Percentiles rank a stretch among this genome's conserved stretches.
Conservation (phyloP, 202 grass and related monocot genomes). For the Miscanthus sacchariflorus region DNA sequence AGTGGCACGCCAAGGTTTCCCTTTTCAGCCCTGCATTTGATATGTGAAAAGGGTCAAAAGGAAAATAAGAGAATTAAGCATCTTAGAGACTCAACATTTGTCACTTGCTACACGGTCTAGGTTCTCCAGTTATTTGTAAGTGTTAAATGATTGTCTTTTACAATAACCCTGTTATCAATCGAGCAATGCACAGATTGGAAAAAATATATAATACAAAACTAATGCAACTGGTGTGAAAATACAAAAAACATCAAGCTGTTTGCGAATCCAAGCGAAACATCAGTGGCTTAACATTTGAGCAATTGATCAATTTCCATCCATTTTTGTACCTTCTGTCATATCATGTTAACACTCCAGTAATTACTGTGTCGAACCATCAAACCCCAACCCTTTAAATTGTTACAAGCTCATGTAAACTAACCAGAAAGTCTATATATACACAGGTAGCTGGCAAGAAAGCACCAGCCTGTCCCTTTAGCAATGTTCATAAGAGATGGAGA, state of each 20-base stretch:
- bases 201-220: not conserved
- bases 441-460: not conserved
- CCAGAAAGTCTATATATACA: not conserved
- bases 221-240: not conserved
- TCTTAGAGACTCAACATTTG: not conserved
- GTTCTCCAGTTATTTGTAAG: not conserved
- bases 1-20: conserved; percentile 85
- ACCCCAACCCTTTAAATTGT: not conserved
- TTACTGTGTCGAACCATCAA: not conserved
- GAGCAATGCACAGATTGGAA: not conserved
- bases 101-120: not conserved
- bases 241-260: not conserved
- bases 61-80: not conserved
- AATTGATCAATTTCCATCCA: not conserved
- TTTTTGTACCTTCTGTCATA: not conserved
- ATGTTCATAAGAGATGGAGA: not conserved
- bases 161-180: not conserved
- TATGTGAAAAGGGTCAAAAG: not conserved
- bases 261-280: not conserved
- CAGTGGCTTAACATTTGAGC: not conserved
- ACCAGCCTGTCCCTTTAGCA: not conserved
- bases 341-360: not conserved
- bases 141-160: not conserved
- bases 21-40: conserved; percentile 66
- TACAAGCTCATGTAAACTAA: not conserved